Percentiles rank a stretch among this genome's conserved stretches.
These are phyloP conservation scores for Leptomonas pyrrhocoris DNA, from an alignment of 208 protist genomes.

Conservation along the genomic window DNA sequence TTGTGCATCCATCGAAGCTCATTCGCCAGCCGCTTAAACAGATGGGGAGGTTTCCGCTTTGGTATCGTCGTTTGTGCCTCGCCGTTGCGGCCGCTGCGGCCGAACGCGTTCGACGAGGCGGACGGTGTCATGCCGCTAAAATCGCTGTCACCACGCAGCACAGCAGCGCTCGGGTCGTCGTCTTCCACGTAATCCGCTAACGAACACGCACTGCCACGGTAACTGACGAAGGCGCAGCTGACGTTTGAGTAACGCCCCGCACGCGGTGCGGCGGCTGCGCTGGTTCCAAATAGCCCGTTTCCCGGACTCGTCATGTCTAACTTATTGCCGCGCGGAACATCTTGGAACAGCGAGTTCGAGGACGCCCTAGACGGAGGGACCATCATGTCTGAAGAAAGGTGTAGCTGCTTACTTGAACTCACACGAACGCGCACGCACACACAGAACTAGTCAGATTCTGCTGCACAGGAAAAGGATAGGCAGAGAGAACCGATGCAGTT, in stretches of 20 bases:
- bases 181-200: neutral
- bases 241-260: neutral
- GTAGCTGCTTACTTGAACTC: too few species aligned
- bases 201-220: conserved; percentile 6
- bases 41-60: conserved; percentile 20
- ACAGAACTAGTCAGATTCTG: too few species aligned
- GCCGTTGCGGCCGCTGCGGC: neutral
- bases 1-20: conserved; percentile 35
- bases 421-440: too few species aligned
- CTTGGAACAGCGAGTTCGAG: conserved; percentile 11
- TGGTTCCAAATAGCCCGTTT: neutral
- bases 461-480: neutral
- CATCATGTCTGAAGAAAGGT: neutral
- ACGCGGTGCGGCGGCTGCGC: neutral
- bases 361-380: neutral
- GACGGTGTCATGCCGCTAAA: conserved; percentile 5
- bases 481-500: neutral
- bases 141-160: neutral
- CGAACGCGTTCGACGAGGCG: neutral
- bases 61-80: neutral
- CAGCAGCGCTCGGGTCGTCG: neutral
- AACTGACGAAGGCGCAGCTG: neutral
- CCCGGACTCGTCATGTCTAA: neutral
- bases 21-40: conserved; percentile 23
- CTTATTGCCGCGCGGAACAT: neutral